Base-by-base conservation (phyloP, 1,284 basidiomycete genomes). In the Earliella scabrosa region DNA sequence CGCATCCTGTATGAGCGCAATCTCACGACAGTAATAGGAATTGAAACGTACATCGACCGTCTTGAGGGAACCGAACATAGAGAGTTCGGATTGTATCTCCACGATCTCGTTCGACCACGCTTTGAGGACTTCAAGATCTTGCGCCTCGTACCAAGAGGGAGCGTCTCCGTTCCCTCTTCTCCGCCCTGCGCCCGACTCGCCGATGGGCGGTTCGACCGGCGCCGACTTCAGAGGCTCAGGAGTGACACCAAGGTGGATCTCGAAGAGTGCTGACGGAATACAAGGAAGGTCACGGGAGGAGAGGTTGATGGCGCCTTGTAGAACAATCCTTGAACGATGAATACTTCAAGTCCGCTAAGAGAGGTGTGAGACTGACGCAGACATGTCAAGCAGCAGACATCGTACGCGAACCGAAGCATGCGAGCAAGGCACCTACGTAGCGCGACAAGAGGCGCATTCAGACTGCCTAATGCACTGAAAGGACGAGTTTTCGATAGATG, bases 61-160 rank as follows among this genome's bases (percentile, higher is more conserved):
- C 71, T 91, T 92, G 47, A 93, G 74, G 2, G 88, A 90, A 3
- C 91, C 90, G 67, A 93, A 93, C 56, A 92, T 77, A 0, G 87
- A 87, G 27, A 93, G 85, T 66, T 93, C 91, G 23, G 85, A 85
- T 63, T 92, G 90, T 29, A 93, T 78, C 66, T 89, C 87, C 13
- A 80, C 63, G 31, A 93, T 92, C 27, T 87, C 85, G 64, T 93
- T 93, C 63, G 83, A 88, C 80, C 86, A 86, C 18, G 85, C 86
- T 65, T 90, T 92, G 41, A 93, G 70, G 1, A 88, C 75, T 40
- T 82, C 80, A 20, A 93, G 72, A 70, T 93, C 90, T 65, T 89
- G 86, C 4, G 86, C 86, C 66, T 92, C 90, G 63, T 85, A 92
- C 89, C 90, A 92, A 1, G 87, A 77, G 16, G 83, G 81, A 36